Conservation (phyloP, 2,329 filamentous ascomycete genomes). For the Chaetomiaceae sp. region DNA sequence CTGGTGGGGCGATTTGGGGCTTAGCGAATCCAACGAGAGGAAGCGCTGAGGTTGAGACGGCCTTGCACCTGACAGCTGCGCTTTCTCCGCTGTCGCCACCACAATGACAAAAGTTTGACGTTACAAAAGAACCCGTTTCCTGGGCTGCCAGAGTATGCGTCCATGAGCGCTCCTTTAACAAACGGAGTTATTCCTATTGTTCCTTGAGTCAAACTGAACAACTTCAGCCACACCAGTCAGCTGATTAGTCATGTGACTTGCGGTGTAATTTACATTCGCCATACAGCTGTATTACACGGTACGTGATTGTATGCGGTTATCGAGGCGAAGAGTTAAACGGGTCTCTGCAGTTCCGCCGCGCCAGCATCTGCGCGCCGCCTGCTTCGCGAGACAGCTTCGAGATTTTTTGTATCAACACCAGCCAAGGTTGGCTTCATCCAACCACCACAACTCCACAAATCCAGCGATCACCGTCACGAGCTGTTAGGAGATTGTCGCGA, state of each 20-base stretch:
- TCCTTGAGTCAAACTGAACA: too few species aligned
- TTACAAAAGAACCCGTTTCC: too few species aligned
- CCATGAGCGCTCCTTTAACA: too few species aligned
- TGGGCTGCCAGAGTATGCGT: too few species aligned
- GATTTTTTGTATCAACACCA: constrained; percentile 24
- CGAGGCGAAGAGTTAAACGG: constrained; percentile 8
- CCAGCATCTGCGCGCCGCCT: constrained; percentile 20
- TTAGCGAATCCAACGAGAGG: constrained; percentile 16
- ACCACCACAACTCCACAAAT: constrained; percentile 6
- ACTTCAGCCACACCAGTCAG: constrained; percentile 2
- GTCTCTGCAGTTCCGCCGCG: constrained; percentile 13
- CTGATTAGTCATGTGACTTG: constrained; percentile 7
- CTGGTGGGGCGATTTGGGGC: constrained; percentile 29
- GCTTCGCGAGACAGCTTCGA: constrained; percentile 20
- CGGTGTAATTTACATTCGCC: background rate
- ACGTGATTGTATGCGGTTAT: constrained; percentile 1
- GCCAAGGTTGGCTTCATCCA: constrained; percentile 23
- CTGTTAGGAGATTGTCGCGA: constrained; percentile 18
- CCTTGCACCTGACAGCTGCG: background rate
- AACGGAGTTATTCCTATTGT: too few species aligned
- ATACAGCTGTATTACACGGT: background rate
- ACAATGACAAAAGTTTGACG: background rate
- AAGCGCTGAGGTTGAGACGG: background rate
- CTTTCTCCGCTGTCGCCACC: background rate
- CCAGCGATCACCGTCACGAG: constrained; percentile 23